Evolutionary conservation across 345 rosid species (phyloP).

Genomic region (Linum usitatissimum): DNA sequence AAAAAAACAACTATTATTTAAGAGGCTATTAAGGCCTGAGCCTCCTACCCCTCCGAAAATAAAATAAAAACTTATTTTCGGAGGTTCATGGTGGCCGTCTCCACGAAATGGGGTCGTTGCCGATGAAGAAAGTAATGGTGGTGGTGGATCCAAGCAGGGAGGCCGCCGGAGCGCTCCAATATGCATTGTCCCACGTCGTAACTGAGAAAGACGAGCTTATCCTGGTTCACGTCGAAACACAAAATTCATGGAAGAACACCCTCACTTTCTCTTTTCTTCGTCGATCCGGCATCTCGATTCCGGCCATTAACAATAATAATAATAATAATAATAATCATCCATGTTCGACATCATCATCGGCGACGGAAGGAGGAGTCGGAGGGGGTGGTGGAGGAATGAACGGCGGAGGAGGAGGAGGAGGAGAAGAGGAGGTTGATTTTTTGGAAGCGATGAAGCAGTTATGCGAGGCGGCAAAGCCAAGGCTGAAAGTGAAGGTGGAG

Average conservation of each 20-base stretch:
- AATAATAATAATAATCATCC: background rate
- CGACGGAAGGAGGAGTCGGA: background rate
- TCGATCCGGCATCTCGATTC: slow-evolving; percentile 6
- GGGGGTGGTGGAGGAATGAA: background rate
- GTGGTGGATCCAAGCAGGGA: slow-evolving; percentile 60
- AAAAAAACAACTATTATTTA: no score
- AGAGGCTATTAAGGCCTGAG: no score
- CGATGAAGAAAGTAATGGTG: slow-evolving; percentile 52
- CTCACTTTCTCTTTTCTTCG: slow-evolving; percentile 46
- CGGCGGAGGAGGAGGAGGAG: slow-evolving; percentile 11
- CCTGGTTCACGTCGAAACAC: slow-evolving; percentile 43
- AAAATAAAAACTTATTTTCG: no score
- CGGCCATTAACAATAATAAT: background rate
- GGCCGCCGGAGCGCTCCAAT: slow-evolving; percentile 62
- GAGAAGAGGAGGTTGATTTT: slow-evolving; percentile 37
- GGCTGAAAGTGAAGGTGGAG: slow-evolving; percentile 29
- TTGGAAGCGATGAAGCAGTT: slow-evolving; percentile 56
- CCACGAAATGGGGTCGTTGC: slow-evolving; percentile 19
- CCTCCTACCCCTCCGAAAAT: no score
- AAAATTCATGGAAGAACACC: slow-evolving; percentile 43
- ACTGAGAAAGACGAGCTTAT: slow-evolving; percentile 57
- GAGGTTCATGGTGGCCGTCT: slow-evolving; percentile 3
- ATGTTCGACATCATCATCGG: background rate
- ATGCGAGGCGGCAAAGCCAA: slow-evolving; percentile 55
- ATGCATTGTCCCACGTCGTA: slow-evolving; percentile 56